Evolutionary conservation across 148 eudicot genomes (phyloP).

Genomic region (Suaeda aralocaspica): DNA sequence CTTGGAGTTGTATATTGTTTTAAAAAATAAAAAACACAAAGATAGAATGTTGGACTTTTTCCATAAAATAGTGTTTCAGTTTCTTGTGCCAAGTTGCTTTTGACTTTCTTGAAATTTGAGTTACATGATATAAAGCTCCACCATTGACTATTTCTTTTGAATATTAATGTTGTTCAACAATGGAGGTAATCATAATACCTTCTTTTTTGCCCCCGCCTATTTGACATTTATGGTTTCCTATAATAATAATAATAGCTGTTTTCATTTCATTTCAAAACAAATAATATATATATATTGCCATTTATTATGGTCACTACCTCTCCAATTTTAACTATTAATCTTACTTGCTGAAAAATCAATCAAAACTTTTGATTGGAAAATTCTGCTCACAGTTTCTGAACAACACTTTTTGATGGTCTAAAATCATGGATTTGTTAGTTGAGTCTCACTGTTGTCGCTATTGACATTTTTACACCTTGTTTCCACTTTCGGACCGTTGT

Average conservation of each 20-base stretch:
- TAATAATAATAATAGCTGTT: too few relatives aligned
- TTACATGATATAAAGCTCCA: background rate
- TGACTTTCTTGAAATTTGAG: background rate
- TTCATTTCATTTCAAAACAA: too few relatives aligned
- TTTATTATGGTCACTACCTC: too few relatives aligned
- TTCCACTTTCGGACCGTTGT: background rate
- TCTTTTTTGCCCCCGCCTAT: background rate
- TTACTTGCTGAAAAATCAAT: background rate
- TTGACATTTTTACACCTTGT: too few relatives aligned
- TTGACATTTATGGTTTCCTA: too few relatives aligned
- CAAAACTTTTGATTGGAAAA: background rate
- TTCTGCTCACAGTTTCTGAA: background rate
- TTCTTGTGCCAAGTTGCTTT: background rate
- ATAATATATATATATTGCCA: too few relatives aligned
- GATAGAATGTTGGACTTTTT: background rate
- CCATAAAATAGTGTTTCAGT: background rate
- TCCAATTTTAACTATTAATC: background rate
- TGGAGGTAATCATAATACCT: background rate
- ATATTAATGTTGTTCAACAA: background rate
- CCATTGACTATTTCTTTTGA: background rate
- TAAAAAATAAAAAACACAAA: too few relatives aligned
- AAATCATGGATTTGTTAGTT: background rate
- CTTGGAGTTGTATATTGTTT: too few relatives aligned
- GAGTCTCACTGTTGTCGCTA: background rate
- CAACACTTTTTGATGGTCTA: background rate